Evolutionary conservation across 2,329 filamentous ascomycete species (phyloP), one percentile per base, ranked within the genome.

Genomic region (Tolypocladium inflatum): DNA sequence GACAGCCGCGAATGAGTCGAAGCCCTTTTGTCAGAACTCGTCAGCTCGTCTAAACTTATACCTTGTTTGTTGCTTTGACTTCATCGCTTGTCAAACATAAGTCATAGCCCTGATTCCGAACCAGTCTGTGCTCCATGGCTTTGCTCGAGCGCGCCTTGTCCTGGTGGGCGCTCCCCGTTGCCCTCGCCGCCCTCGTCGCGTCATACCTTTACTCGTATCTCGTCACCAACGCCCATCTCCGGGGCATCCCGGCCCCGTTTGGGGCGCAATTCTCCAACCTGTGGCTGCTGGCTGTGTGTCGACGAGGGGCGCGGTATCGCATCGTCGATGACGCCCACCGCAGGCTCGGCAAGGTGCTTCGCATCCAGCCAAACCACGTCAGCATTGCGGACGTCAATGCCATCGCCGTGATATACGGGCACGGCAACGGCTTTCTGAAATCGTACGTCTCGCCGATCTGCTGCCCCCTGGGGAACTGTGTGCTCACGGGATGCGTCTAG

Each of bases 321-420:
- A 76, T 78, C 2, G 85, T 96, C n/a, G 80, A 96, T 65, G 73
- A 85, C 41, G 78, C 84, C 9, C 91, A 96, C 73, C 82, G 88
- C 76, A 87, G 85, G 66, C 77, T 88, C 50, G 91, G 91, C 4
- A 86, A 85, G n/a, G 73, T 96, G 1, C 86, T 96, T 26, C 82
- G 91, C 41, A 88, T 96, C 63, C 88, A 91, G 67, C 92, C 92
- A 1, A 84, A 91, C 65, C 91, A 96, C 66, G 80, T 96, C 64
- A 91, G 88, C 58, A 78, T 97, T 57, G 89, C 88, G 57, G 90
- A 95, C 67, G 86, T 88, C 35, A 80, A 80, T n/a, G 90, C 89
- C 1, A 92, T 96, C 57, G 80, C 80, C 17, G 73, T 79, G 52
- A 83, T 96, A 57, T 96, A 96, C 65, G 91, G 91, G 5, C 88